Percentiles rank a stretch among this genome's conserved stretches.
These are phyloP conservation scores for Phytophthora constricta DNA, from an alignment of 352 stramenopile genomes.

Conservation along the genomic window DNA sequence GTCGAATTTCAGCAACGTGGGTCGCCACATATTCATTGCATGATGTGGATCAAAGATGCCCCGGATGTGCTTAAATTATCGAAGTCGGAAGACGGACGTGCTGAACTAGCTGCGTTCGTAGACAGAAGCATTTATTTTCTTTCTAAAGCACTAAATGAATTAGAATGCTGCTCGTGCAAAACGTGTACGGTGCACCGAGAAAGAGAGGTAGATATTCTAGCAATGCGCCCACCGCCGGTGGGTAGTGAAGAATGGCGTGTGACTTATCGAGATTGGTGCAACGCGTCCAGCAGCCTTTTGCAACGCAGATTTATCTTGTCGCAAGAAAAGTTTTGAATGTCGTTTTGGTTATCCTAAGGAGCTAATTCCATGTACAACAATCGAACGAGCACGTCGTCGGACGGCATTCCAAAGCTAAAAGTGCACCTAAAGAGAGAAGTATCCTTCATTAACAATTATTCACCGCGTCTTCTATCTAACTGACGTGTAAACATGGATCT, in stretches of 20 bases:
- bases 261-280: background rate
- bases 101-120: background rate
- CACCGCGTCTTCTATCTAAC: background rate
- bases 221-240: background rate
- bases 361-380: background rate
- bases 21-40: slow-evolving; percentile 26
- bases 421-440: slow-evolving; percentile 1
- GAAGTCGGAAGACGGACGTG: background rate
- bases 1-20: slow-evolving; percentile 23
- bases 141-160: background rate
- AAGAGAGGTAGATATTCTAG: background rate
- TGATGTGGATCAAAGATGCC: slow-evolving; percentile 23
- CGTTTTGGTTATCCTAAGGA: slow-evolving; percentile 12
- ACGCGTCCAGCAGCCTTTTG: slow-evolving; percentile 11
- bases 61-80: slow-evolving; percentile 6
- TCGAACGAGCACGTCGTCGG: background rate
- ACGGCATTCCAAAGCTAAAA: background rate
- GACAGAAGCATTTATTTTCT: background rate
- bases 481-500: slow-evolving; percentile 41
- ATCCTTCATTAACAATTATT: slow-evolving; percentile 15
- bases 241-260: slow-evolving; percentile 1
- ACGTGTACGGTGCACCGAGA: background rate
- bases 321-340: slow-evolving; percentile 1
- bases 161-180: background rate
- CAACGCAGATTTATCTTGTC: slow-evolving; percentile 4